Conservation (phyloP, 176 grass and related monocot genomes). For the Aegilops longissima region DNA sequence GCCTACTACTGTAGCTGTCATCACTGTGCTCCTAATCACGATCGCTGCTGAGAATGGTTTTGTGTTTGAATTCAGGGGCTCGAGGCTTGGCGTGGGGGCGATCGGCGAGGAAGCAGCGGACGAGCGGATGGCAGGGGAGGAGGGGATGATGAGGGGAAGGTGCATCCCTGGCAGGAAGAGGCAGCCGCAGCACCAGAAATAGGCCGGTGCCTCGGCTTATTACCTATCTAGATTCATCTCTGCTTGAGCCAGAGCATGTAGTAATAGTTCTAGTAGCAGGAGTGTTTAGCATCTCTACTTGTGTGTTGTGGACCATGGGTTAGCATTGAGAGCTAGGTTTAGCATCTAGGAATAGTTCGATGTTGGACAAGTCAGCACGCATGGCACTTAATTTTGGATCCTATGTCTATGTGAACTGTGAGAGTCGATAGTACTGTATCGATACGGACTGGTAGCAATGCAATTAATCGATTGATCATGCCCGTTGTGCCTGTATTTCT, state of each 20-base stretch:
- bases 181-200: conserved; percentile 21
- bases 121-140: conserved; percentile 33
- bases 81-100: conserved; percentile 49
- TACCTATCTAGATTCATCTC: no score
- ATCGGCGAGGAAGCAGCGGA: conserved; percentile 28
- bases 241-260: neutral
- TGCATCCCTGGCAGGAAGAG: conserved; percentile 79
- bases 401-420: neutral
- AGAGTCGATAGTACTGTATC: neutral
- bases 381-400: neutral
- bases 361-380: neutral
- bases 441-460: neutral
- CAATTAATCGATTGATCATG: no score
- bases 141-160: conserved; percentile 55
- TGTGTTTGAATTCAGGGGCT: conserved; percentile 49
- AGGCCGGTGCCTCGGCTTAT: neutral
- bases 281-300: neutral
- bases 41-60: neutral
- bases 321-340: neutral
- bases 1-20: neutral
- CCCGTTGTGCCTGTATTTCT: no score
- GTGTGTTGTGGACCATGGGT: neutral
- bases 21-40: neutral
- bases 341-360: neutral
- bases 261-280: neutral